Conservation (phyloP, 208 protist genomes). For the Crithidia fasciculata region DNA sequence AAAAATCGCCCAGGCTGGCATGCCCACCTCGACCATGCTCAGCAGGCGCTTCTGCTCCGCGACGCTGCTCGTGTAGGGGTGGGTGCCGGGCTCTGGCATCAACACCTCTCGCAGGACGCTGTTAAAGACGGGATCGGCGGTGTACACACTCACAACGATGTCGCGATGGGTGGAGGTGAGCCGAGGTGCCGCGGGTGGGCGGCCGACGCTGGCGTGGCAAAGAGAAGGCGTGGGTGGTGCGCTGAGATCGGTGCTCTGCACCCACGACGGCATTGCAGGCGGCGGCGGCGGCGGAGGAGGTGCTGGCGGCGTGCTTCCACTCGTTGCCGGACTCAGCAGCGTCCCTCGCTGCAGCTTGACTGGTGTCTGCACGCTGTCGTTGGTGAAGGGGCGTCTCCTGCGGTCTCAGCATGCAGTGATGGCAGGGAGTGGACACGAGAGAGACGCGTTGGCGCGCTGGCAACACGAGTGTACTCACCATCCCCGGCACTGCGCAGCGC, state of each 20-base stretch:
- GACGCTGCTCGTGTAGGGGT: constrained; percentile 61
- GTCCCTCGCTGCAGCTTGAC: too few relatives aligned
- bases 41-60: constrained; percentile 72
- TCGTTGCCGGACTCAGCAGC: too few relatives aligned
- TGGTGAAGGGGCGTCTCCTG: too few relatives aligned
- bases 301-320: too few relatives aligned
- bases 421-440: constrained; percentile 1
- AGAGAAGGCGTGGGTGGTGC: not conserved
- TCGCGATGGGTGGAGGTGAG: constrained; percentile 62
- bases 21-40: constrained; percentile 76
- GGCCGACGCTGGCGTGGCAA: not conserved
- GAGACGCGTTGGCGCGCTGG: not conserved
- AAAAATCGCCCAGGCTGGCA: constrained; percentile 81
- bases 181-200: constrained; percentile 2
- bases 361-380: too few relatives aligned
- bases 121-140: constrained; percentile 78
- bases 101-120: constrained; percentile 70
- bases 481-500: constrained; percentile 2
- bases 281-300: too few relatives aligned
- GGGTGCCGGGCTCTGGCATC: constrained; percentile 65
- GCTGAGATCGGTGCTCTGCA: too few relatives aligned
- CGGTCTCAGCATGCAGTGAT: not conserved
- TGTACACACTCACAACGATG: constrained; percentile 75
- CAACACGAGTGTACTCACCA: not conserved
- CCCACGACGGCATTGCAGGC: too few relatives aligned